Conservation (phyloP, 1,284 basidiomycete species). For the Austropuccinia psidii region DNA sequence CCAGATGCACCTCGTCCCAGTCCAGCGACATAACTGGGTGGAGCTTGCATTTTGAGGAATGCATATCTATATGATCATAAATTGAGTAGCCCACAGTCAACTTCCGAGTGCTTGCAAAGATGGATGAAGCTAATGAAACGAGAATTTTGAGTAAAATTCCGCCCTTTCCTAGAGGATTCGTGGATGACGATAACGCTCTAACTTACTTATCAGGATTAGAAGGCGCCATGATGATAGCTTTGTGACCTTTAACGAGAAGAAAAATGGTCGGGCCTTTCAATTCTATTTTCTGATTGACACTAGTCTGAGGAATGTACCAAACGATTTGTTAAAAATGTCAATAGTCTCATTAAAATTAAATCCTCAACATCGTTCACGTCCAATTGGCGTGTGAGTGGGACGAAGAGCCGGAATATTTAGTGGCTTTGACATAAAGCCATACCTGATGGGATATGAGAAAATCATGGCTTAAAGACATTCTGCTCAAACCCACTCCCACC, state of each 20-base stretch:
- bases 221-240: conserved; percentile 7
- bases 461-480: no score
- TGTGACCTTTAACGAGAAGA: neutral
- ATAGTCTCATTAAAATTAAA: no score
- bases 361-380: no score
- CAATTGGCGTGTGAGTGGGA: no score
- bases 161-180: neutral
- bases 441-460: no score
- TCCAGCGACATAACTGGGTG: conserved; percentile 90
- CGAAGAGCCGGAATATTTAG: no score
- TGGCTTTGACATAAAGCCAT: no score
- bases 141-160: neutral
- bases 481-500: neutral
- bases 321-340: no score
- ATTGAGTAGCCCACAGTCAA: no score
- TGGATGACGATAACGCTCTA: neutral
- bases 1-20: conserved; percentile 93
- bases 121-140: neutral
- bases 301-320: no score
- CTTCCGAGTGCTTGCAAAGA: neutral
- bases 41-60: conserved; percentile 53
- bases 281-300: no score
- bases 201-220: conserved; percentile 35
- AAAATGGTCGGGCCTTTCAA: neutral
- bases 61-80: conserved; percentile 15